phyloP scores from a whole-genome alignment of 1,139 yeast species.

The Yarrowia galli region DNA sequence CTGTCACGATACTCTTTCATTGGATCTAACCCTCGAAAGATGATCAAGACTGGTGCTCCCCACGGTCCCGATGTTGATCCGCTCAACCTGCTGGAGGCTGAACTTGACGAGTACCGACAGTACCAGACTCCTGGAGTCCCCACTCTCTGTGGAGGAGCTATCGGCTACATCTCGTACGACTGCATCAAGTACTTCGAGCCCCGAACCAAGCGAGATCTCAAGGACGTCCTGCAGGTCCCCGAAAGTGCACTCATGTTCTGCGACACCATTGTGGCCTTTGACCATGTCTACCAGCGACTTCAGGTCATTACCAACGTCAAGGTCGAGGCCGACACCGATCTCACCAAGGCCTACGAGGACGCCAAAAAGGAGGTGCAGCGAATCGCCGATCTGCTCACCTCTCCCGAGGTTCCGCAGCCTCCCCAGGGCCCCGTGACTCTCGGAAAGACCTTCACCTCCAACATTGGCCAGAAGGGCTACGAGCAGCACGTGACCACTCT shows the following conservation, averaged over 20 bases:
- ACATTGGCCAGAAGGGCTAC: conserved; percentile 92
- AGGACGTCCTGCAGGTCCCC: conserved; percentile 83
- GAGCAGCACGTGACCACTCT: conserved; percentile 77
- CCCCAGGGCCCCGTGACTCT: conserved; percentile 66
- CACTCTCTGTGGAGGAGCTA: conserved; percentile 87
- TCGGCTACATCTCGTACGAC: conserved; percentile 94
- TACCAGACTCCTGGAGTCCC: conserved; percentile 76
- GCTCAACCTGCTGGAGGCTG: conserved; percentile 71
- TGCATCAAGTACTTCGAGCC: conserved; percentile 97
- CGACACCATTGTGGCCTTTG: conserved; percentile 89
- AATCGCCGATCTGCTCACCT: conserved; percentile 62
- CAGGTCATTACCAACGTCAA: conserved; percentile 85
- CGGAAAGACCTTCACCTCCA: conserved; percentile 75
- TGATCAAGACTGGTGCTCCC: conserved; percentile 76
- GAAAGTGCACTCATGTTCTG: conserved; percentile 92
- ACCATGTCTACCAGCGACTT: conserved; percentile 90
- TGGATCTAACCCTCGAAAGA: conserved; percentile 82
- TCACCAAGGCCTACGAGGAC: conserved; percentile 56
- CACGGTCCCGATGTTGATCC: conserved; percentile 77
- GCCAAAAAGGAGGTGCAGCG: conserved; percentile 66
- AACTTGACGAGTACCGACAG: conserved; percentile 67
- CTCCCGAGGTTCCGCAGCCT: conserved; percentile 59
- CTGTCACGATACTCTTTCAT: conserved; percentile 90
- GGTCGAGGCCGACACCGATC: conserved; percentile 52
- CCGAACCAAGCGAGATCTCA: conserved; percentile 70